A percentile compares a stretch with the other conserved stretches of the same genome.
Conservation (phyloP, 1,284 basidiomycete species). For the Butyriboletus appendiculatus region DNA sequence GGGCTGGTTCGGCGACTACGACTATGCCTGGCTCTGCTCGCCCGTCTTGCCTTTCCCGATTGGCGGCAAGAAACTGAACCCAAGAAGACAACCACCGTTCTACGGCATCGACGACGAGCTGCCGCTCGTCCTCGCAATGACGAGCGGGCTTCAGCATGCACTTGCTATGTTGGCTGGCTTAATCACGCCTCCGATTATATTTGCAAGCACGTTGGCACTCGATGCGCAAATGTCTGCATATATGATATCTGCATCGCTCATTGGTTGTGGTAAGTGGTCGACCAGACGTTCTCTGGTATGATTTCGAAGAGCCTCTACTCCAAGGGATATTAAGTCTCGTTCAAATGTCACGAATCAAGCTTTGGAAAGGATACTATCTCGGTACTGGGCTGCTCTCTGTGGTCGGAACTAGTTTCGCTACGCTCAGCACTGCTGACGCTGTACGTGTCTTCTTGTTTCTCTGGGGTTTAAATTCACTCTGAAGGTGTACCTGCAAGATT, state of each 20-base stretch:
- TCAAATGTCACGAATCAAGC: constrained; percentile 68
- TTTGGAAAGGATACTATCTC: constrained; percentile 64
- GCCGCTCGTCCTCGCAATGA: constrained; percentile 67
- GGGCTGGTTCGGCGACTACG: constrained; percentile 70
- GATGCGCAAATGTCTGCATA: constrained; percentile 64
- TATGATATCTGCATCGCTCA: constrained; percentile 81
- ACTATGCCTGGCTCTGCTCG: constrained; percentile 72
- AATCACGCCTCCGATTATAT: constrained; percentile 81
- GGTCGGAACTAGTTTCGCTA: constrained; percentile 86
- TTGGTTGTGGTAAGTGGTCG: constrained; percentile 61
- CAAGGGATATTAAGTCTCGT: constrained; percentile 71
- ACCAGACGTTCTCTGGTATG: neutral
- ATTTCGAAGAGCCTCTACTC: neutral
- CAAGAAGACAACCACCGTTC: constrained; percentile 60
- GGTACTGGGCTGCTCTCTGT: constrained; percentile 82
- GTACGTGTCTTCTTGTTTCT: constrained; percentile 39
- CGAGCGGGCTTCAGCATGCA: constrained; percentile 74
- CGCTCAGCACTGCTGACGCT: constrained; percentile 71
- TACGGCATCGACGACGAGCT: constrained; percentile 57
- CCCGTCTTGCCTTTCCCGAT: constrained; percentile 60
- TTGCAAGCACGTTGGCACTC: constrained; percentile 62
- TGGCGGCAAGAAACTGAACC: constrained; percentile 26
- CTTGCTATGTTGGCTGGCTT: constrained; percentile 81
- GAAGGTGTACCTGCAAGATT: constrained; percentile 44
- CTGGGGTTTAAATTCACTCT: constrained; percentile 47